Conservation (phyloP, 441 rosid genomes). For the Populus hybrid region DNA sequence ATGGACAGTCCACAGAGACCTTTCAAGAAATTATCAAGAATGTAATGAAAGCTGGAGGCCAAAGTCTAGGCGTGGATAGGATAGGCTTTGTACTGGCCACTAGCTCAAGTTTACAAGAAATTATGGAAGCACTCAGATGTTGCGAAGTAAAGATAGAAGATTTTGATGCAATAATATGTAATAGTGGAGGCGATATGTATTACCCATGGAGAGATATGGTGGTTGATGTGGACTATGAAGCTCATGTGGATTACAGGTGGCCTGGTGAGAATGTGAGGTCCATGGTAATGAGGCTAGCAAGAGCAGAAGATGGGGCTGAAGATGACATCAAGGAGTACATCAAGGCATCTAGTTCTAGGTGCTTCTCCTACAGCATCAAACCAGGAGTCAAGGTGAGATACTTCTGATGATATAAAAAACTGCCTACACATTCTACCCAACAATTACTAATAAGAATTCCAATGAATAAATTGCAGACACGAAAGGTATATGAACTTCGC, state of each 20-base stretch:
- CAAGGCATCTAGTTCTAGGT: slow-evolving; percentile 54
- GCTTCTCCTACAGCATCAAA: slow-evolving; percentile 62
- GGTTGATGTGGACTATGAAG: slow-evolving; percentile 67
- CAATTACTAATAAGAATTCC: slow-evolving; percentile 15
- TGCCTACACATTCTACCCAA: not conserved
- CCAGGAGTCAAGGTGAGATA: slow-evolving; percentile 63
- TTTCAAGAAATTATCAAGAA: slow-evolving; percentile 54
- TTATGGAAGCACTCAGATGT: slow-evolving; percentile 45
- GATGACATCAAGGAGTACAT: slow-evolving; percentile 45
- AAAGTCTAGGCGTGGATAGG: slow-evolving; percentile 42
- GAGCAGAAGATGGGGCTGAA: slow-evolving; percentile 49
- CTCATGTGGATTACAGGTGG: slow-evolving; percentile 81
- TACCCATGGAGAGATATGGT: slow-evolving; percentile 81
- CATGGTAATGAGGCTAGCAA: slow-evolving; percentile 48
- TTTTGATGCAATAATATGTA: slow-evolving; percentile 81
- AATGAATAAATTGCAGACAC: slow-evolving; percentile 44
- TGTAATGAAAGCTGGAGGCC: slow-evolving; percentile 59
- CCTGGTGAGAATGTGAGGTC: slow-evolving; percentile 74
- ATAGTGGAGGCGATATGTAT: slow-evolving; percentile 74
- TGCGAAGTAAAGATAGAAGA: slow-evolving; percentile 61
- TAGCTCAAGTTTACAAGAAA: slow-evolving; percentile 64
- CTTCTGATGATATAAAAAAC: not conserved
- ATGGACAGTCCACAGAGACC: slow-evolving; percentile 41
- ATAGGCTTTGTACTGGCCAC: slow-evolving; percentile 65
- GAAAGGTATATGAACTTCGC: slow-evolving; percentile 62